A percentile compares a stretch with the other conserved stretches of the same genome.
These are phyloP conservation scores for Lipomyces sp. DNA, from an alignment of 805 yeast genomes.

Conservation along the genomic window DNA sequence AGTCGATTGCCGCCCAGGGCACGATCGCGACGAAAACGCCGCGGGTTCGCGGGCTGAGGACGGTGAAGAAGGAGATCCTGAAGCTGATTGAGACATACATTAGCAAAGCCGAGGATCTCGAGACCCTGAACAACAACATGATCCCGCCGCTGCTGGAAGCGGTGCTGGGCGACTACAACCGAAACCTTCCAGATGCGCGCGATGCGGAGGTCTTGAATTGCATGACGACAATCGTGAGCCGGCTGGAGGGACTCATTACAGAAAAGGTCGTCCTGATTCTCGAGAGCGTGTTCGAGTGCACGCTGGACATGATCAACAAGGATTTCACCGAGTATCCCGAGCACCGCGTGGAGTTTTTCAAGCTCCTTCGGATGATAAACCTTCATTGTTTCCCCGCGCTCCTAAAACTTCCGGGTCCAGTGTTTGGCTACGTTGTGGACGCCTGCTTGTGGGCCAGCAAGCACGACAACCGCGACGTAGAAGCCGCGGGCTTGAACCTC, in stretches of 20 bases:
- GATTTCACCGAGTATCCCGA: conserved; percentile 97
- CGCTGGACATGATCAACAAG: conserved; percentile 90
- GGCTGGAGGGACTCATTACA: conserved; percentile 84
- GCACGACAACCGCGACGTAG: conserved; percentile 96
- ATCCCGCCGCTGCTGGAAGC: conserved; percentile 80
- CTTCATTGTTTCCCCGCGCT: conserved; percentile 80
- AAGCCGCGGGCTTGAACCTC: conserved; percentile 81
- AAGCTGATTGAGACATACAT: conserved; percentile 85
- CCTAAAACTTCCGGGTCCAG: conserved; percentile 82
- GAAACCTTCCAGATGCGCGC: conserved; percentile 91
- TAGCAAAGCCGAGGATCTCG: conserved; percentile 78
- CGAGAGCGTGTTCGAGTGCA: conserved; percentile 89
- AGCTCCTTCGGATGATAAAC: conserved; percentile 81
- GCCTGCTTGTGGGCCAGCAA: conserved; percentile 98
- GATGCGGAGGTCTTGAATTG: conserved; percentile 97
- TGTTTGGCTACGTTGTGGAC: conserved; percentile 85
- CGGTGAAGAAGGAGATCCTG: conserved; percentile 90
- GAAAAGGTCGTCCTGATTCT: conserved; percentile 83
- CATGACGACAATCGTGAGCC: conserved; percentile 82
- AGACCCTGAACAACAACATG: conserved; percentile 77
- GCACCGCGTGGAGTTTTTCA: conserved; percentile 94
- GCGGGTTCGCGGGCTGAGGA: conserved; percentile 89
- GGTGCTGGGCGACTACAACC: conserved; percentile 81
- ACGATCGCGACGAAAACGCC: conserved; percentile 91
- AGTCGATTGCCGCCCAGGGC: conserved; percentile 75